Evolutionary conservation across 106 monocot species (phyloP), one percentile per base, ranked within the genome.

Genomic region (Apostasia shenzhenica): DNA sequence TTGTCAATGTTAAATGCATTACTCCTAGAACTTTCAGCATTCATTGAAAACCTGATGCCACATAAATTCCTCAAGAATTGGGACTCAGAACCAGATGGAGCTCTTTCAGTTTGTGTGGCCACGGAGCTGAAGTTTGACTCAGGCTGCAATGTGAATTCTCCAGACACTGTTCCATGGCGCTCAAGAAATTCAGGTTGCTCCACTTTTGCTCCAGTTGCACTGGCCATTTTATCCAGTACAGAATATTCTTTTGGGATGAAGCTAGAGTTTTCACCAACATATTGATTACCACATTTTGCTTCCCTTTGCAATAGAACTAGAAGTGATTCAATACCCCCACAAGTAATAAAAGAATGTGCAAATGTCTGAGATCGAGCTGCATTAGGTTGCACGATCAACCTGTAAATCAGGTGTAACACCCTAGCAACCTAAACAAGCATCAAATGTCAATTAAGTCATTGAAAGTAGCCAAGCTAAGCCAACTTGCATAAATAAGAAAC

Each of bases 321-420:
- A 69, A 99, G 82, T 68, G 87, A 75, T 78, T 99, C 97, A 66
- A 99, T 43, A 1, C 97, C 97, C 56, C 92, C 97, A 66, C 70
- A 73, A 64, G 89, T 87, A 55, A 99, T 81, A 66, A 99, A 99
- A 71, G 89, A 79, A 39, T 99, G 82, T 43, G 92, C 83, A 87
- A 99, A 99, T 45, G 69, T 67, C 64, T 87, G 66, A 76, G 90
- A 84, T 59, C 81, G 82, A 39, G 84, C 77, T 54, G 83, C 73
- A 68, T 99, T 99, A 58, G 97, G 97, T 63, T 99, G 97, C 3
- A 89, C 92, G 14, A 92, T 77, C 70, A 99, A 81, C 48, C 92
- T 93, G 67, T 90, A 92, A 38, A 99, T 83, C 55, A 99, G 81
- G 80, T 90, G 97, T 85, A 99, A 70, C 54, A 99, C 89, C 71